A percentile compares a stretch with the other conserved stretches of the same genome.
Conservation (phyloP, 2,329 filamentous ascomycete species). For the Arthrobotrys sinensis region DNA sequence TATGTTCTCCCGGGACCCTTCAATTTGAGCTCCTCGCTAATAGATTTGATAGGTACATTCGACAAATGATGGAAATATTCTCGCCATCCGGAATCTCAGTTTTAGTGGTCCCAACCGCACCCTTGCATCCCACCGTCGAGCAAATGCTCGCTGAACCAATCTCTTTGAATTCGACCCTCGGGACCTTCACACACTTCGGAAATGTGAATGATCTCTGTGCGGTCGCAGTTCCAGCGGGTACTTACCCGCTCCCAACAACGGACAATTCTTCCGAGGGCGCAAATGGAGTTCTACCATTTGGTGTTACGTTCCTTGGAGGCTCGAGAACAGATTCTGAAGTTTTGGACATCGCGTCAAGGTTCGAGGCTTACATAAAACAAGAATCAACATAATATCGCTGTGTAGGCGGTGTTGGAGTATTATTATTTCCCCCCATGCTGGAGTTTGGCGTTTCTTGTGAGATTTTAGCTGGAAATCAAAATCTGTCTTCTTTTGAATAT, state of each 20-base stretch:
- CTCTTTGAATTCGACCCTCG: slow-evolving; percentile 72
- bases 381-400: slow-evolving; percentile 11
- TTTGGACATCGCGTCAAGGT: slow-evolving; percentile 65
- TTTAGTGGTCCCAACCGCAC: slow-evolving; percentile 74
- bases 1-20: slow-evolving; percentile 20
- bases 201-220: slow-evolving; percentile 75
- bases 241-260: slow-evolving; percentile 63
- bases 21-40: background rate
- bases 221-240: slow-evolving; percentile 72
- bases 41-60: slow-evolving; percentile 66
- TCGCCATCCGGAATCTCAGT: slow-evolving; percentile 68
- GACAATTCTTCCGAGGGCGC: slow-evolving; percentile 58
- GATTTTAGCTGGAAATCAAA: slow-evolving; percentile 11
- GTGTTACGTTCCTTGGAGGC: slow-evolving; percentile 68
- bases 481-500: background rate
- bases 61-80: slow-evolving; percentile 68
- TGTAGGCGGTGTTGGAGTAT: background rate
- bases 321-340: slow-evolving; percentile 68
- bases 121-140: slow-evolving; percentile 71
- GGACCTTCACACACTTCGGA: slow-evolving; percentile 75
- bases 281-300: slow-evolving; percentile 67
- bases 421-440: background rate
- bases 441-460: slow-evolving; percentile 32
- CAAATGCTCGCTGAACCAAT: slow-evolving; percentile 72
- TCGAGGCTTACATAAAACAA: slow-evolving; percentile 64